Conservation (phyloP, 1,284 basidiomycete species). For the Rhodotorula glutinis region DNA sequence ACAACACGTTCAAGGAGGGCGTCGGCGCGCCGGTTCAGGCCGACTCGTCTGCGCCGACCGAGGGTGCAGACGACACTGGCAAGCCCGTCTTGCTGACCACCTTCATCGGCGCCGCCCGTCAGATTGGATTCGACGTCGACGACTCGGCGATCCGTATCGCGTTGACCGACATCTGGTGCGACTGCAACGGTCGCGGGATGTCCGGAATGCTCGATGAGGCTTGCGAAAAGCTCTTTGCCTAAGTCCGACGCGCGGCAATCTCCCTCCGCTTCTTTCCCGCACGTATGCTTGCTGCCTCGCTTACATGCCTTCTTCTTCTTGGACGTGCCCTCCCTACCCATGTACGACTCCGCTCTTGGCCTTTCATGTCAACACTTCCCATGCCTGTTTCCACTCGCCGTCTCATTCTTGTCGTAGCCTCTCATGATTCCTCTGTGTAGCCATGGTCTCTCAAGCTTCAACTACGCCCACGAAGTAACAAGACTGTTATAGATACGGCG, state of each 20-base stretch:
- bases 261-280: background rate
- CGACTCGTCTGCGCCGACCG: background rate
- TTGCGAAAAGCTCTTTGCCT: constrained; percentile 6
- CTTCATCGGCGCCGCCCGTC: constrained; percentile 5
- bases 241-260: background rate
- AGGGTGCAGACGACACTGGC: background rate
- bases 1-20: too few relatives aligned
- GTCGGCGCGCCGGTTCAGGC: background rate
- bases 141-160: background rate
- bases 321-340: too few relatives aligned
- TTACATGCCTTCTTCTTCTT: too few relatives aligned
- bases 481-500: too few relatives aligned
- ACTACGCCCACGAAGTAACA: too few relatives aligned
- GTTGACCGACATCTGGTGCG: constrained; percentile 14
- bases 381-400: too few relatives aligned
- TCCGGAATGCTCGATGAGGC: constrained; percentile 13
- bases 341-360: background rate
- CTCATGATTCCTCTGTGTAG: too few relatives aligned
- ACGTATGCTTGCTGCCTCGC: background rate
- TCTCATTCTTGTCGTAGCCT: too few relatives aligned
- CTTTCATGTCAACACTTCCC: background rate
- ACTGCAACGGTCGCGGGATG: constrained; percentile 4
- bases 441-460: too few relatives aligned
- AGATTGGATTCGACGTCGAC: constrained; percentile 13
- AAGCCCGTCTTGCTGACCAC: constrained; percentile 15